Evolutionary conservation across 1,139 yeast species (phyloP), one percentile per base, ranked within the genome.

Genomic region (Diutina scorzettiae): DNA sequence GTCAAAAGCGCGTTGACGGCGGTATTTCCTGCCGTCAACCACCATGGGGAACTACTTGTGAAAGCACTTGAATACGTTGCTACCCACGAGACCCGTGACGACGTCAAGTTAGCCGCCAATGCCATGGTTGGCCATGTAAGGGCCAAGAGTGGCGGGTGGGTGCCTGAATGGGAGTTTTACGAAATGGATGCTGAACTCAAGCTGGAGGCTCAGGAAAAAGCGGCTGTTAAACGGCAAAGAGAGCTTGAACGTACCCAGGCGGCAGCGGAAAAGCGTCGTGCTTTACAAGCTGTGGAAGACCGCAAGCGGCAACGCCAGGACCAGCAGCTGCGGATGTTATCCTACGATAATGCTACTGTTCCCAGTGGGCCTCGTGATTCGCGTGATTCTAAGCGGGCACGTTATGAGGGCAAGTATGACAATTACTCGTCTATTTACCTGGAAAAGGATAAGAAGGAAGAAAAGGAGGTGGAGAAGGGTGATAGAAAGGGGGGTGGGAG

Each of bases 91-190:
- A 56, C 63, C 3, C 72, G 96, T 46, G 93, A 84, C 45, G 97
- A 89, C 58, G 70, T 89, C 53, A 82, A 78, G 52, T 64, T 87
- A 31, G 80, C 95, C 1, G 78, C 89, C 0, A 77, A 75, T 52
- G 94, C 96, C 1, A 65, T 87, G 44, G 63, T 77, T 44, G 95
- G 93, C 0, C 83, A 81, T 49, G 59, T 86, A 37, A 76, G 73
- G 44, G 73, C 86, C 0, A 66, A 79, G 40, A 60, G 77, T 8
- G 66, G 65, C 32, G 60, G 63, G 1, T 78, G 91, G 76, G 63
- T 78, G 3, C 74, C 70, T 33, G 50, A 69, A 39, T 73, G 78
- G 73, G 82, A 79, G 17, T 78, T 78, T 48, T 34, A 34, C 17
- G 29, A 34, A 2, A 34, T 34, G 39, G 28, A 23, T n/a, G 18